Conservation (phyloP, 139 green algal genomes). For the Astrephomene gubernaculifera region DNA sequence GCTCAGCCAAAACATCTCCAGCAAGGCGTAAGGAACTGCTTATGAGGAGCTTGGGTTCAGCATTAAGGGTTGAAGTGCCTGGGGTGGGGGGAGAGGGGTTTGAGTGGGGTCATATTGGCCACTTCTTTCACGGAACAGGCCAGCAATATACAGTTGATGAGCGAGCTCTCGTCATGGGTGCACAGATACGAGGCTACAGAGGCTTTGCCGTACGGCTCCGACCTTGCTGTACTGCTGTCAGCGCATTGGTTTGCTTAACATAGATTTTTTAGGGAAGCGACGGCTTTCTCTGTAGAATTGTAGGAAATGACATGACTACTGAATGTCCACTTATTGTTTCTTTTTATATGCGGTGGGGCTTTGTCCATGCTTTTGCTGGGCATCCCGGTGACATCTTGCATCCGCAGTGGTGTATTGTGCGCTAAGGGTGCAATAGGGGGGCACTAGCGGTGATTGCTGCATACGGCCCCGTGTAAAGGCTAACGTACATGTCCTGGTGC, state of each 20-base stretch:
- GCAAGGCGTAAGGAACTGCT: conserved; percentile 29
- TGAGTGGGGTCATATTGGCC: too few relatives aligned
- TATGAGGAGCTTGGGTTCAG: too few relatives aligned
- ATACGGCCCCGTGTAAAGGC: not conserved
- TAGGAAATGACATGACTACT: not conserved
- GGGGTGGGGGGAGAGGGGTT: too few relatives aligned
- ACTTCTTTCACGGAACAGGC: too few relatives aligned
- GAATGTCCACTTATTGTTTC: conserved; percentile 14
- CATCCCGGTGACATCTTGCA: conserved; percentile 6
- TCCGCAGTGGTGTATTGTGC: not conserved
- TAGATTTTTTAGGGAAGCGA: too few relatives aligned
- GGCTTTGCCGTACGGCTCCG: too few relatives aligned
- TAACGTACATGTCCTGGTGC: too few relatives aligned
- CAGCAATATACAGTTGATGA: too few relatives aligned
- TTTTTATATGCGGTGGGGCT: not conserved
- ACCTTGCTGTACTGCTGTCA: not conserved
- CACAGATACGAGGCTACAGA: too few relatives aligned
- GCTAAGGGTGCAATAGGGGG: not conserved
- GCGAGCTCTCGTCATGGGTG: too few relatives aligned
- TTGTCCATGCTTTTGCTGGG: not conserved
- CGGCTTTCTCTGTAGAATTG: too few relatives aligned
- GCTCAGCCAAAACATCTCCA: conserved; percentile 64
- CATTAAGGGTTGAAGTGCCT: too few relatives aligned
- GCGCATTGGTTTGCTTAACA: not conserved
- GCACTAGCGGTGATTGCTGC: not conserved